Evolutionary conservation across 2,329 filamentous ascomycete species (phyloP).

Genomic region (Penicillium thymicola): DNA sequence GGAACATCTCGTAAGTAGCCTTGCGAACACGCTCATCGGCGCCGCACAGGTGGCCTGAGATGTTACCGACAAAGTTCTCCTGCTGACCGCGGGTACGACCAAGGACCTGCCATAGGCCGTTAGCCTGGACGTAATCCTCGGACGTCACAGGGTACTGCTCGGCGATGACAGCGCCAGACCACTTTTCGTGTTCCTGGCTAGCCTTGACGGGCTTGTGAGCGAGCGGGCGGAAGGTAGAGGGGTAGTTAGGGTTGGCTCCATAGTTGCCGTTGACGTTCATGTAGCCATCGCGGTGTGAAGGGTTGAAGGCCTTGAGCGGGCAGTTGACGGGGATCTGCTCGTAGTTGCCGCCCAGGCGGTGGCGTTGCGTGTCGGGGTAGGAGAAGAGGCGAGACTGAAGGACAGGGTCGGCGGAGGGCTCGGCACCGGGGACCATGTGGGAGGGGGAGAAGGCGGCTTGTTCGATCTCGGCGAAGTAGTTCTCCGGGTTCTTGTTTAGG

Average conservation of each 20-base stretch:
- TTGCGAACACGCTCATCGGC: conserved; percentile 56
- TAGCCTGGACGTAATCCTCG: conserved; percentile 46
- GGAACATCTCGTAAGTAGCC: conserved; percentile 61
- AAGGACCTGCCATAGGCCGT: conserved; percentile 44
- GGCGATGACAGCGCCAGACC: conserved; percentile 39
- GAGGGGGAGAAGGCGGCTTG: conserved; percentile 67
- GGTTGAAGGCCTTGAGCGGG: conserved; percentile 53
- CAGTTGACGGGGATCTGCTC: conserved; percentile 63
- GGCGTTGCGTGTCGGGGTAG: conserved; percentile 65
- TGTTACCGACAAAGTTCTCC: conserved; percentile 59
- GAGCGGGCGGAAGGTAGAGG: conserved; percentile 39
- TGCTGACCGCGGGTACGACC: conserved; percentile 54
- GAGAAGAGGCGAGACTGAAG: conserved; percentile 68
- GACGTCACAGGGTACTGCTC: conserved; percentile 43
- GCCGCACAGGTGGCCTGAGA: conserved; percentile 55
- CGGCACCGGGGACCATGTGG: conserved; percentile 64
- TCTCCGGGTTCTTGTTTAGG: conserved; percentile 62
- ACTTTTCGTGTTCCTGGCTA: conserved; percentile 46
- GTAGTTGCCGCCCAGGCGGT: conserved; percentile 63
- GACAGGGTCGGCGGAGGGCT: conserved; percentile 67
- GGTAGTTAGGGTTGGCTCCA: conserved; percentile 57
- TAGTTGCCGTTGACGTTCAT: conserved; percentile 68
- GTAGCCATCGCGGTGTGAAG: conserved; percentile 68
- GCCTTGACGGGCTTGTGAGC: conserved; percentile 40
- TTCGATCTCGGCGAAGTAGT: conserved; percentile 71